Evolutionary conservation across 495 filamentous ascomycete genomes (phyloP).

Genomic region (Lasiosphaeris hirsuta): DNA sequence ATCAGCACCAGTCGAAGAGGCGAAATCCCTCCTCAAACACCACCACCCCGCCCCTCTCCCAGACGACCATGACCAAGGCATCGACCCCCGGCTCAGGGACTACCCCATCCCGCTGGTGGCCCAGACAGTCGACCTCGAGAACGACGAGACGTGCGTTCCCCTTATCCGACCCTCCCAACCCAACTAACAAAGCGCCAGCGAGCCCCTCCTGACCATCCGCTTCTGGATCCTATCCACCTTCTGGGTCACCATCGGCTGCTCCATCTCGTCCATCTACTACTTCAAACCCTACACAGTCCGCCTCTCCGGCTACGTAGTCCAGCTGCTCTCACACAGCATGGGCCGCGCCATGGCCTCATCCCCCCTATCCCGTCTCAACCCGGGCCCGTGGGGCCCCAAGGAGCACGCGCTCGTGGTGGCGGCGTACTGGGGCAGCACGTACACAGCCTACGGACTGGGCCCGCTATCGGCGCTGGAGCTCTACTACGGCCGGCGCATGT

Average conservation of each 20-base stretch:
- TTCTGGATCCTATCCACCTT: conserved; percentile 15
- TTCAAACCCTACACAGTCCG: conserved; percentile 16
- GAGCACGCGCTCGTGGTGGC: conserved; percentile 34
- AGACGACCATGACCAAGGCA: conserved; percentile 14
- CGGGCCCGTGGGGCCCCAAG: conserved; percentile 36
- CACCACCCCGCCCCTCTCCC: background rate
- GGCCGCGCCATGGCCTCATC: conserved; percentile 16
- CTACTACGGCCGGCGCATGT: conserved; percentile 19
- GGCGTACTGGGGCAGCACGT: conserved; percentile 16
- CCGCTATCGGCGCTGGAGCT: conserved; percentile 21
- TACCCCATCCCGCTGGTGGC: conserved; percentile 19
- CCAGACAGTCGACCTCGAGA: conserved; percentile 16
- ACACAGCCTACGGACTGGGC: conserved; percentile 23
- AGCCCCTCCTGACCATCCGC: conserved; percentile 15
- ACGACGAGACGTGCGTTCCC: conserved; percentile 10
- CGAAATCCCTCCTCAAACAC: no score
- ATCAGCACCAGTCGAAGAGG: no score
- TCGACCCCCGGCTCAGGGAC: conserved; percentile 16
- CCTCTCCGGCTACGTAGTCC: conserved; percentile 16
- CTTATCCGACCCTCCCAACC: no score
- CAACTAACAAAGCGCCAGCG: background rate
- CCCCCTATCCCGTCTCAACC: conserved; percentile 26
- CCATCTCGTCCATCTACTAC: conserved; percentile 16
- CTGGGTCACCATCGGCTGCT: conserved; percentile 16
- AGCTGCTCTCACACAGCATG: conserved; percentile 21